Conservation (phyloP, 495 filamentous ascomycete genomes). For the Bombardia bombarda region DNA sequence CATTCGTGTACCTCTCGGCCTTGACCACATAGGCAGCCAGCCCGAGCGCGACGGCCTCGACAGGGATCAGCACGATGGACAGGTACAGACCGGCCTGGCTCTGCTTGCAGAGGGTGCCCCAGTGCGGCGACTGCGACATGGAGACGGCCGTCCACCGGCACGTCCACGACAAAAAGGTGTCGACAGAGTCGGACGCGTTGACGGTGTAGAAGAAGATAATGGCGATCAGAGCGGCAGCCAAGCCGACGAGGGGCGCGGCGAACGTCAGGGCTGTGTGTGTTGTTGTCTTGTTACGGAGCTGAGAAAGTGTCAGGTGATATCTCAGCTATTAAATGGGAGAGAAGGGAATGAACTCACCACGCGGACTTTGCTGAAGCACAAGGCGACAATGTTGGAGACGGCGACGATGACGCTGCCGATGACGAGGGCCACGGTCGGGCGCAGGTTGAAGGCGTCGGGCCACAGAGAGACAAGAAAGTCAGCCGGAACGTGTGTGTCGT, state of each 20-base stretch:
- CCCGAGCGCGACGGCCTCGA: slow-evolving; percentile 35
- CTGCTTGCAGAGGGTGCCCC: slow-evolving; percentile 41
- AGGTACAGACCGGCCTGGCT: slow-evolving; percentile 42
- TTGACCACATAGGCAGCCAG: slow-evolving; percentile 31
- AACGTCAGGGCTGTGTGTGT: slow-evolving; percentile 33
- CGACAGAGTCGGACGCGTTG: slow-evolving; percentile 37
- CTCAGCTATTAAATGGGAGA: not conserved
- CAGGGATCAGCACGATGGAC: slow-evolving; percentile 43
- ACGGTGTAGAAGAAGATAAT: slow-evolving; percentile 47
- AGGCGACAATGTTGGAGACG: slow-evolving; percentile 32
- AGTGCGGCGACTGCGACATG: slow-evolving; percentile 41
- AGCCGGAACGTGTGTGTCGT: slow-evolving; percentile 34
- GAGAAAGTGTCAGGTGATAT: not conserved
- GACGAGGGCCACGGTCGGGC: slow-evolving; percentile 43
- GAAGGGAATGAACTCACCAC: slow-evolving; percentile 21
- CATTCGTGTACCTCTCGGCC: slow-evolving; percentile 27
- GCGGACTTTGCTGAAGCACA: slow-evolving; percentile 33
- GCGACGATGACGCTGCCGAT: slow-evolving; percentile 35
- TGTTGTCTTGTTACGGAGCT: slow-evolving; percentile 35
- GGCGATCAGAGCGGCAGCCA: slow-evolving; percentile 40
- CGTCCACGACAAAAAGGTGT: slow-evolving; percentile 46
- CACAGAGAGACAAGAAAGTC: slow-evolving; percentile 40
- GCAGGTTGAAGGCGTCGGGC: slow-evolving; percentile 43
- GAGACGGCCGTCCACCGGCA: slow-evolving; percentile 42
- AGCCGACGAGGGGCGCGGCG: slow-evolving; percentile 30